phyloP scores from a whole-genome alignment of 495 filamentous ascomycete species.

The Penicillium diatomitis region DNA sequence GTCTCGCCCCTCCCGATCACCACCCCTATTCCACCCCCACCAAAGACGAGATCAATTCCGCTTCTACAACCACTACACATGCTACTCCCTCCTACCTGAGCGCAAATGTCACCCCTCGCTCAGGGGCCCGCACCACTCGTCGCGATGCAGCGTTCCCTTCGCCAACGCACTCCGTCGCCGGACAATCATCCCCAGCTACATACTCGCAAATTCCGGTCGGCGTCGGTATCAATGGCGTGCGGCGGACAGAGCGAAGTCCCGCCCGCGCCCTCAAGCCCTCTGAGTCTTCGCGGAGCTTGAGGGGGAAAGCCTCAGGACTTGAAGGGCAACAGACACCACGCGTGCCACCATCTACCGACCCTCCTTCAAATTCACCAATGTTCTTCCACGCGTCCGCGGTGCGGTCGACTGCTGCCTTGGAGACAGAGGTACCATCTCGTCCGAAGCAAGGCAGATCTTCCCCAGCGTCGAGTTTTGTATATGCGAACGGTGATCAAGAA shows the following conservation, averaged over 20 bases:
- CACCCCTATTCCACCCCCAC: slow-evolving; percentile 22
- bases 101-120: slow-evolving; percentile 64
- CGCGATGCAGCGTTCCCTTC: slow-evolving; percentile 56
- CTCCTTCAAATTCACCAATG: slow-evolving; percentile 38
- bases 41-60: slow-evolving; percentile 31
- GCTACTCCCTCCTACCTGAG: slow-evolving; percentile 43
- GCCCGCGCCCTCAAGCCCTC: slow-evolving; percentile 22
- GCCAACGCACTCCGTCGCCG: slow-evolving; percentile 45
- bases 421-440: slow-evolving; percentile 15
- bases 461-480: slow-evolving; percentile 46
- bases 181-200: slow-evolving; percentile 25
- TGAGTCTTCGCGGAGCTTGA: slow-evolving; percentile 23
- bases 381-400: slow-evolving; percentile 73
- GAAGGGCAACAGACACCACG: slow-evolving; percentile 22
- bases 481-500: slow-evolving; percentile 44
- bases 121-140: slow-evolving; percentile 54
- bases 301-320: slow-evolving; percentile 28
- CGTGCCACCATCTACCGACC: slow-evolving; percentile 25
- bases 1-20: slow-evolving; percentile 26
- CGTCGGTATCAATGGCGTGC: slow-evolving; percentile 16
- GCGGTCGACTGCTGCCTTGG: slow-evolving; percentile 31
- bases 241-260: slow-evolving; percentile 32
- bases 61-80: slow-evolving; percentile 10
- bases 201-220: slow-evolving; percentile 23
- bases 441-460: slow-evolving; percentile 21